phyloP scores from a whole-genome alignment of 2,329 filamentous ascomycete genomes.

The Phaeosphaeriaceae sp. region DNA sequence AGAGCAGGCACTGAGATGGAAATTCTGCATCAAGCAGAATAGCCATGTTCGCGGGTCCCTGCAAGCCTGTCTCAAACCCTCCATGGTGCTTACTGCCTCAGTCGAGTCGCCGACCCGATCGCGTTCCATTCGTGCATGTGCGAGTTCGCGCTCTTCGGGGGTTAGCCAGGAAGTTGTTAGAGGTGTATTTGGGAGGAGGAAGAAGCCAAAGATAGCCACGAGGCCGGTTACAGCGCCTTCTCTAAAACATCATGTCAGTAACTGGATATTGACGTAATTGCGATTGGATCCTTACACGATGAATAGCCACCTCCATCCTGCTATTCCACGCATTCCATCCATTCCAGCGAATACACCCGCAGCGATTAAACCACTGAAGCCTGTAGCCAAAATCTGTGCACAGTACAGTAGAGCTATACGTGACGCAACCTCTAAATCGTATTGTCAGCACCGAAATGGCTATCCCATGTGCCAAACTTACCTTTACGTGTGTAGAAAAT shows the following conservation, averaged over 20 bases:
- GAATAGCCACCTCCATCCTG: slow-evolving; percentile 49
- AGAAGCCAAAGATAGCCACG: slow-evolving; percentile 39
- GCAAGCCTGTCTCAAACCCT: slow-evolving; percentile 37
- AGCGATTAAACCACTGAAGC: slow-evolving; percentile 54
- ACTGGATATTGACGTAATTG: not conserved
- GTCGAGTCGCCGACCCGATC: slow-evolving; percentile 57
- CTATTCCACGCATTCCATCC: slow-evolving; percentile 34
- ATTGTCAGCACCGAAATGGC: not conserved
- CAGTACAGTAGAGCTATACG: slow-evolving; percentile 49
- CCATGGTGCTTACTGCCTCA: slow-evolving; percentile 32
- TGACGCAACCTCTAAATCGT: slow-evolving; percentile 39
- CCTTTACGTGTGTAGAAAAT: slow-evolving; percentile 68
- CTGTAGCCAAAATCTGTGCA: slow-evolving; percentile 49
- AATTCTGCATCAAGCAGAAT: slow-evolving; percentile 43
- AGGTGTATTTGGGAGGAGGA: slow-evolving; percentile 36
- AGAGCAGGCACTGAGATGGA: slow-evolving; percentile 34
- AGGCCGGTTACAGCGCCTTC: slow-evolving; percentile 34
- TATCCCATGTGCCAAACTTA: slow-evolving; percentile 42
- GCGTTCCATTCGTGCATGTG: slow-evolving; percentile 46
- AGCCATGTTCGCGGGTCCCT: slow-evolving; percentile 37
- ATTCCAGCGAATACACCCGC: slow-evolving; percentile 47
- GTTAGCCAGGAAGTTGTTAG: slow-evolving; percentile 55
- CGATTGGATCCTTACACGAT: slow-evolving; percentile 42
- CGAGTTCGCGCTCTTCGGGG: slow-evolving; percentile 52
- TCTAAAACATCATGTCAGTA: slow-evolving; percentile 13